These are phyloP conservation scores for Ustilago loliicola DNA, from an alignment of 1,284 basidiomycete genomes.

Conservation along the genomic window DNA sequence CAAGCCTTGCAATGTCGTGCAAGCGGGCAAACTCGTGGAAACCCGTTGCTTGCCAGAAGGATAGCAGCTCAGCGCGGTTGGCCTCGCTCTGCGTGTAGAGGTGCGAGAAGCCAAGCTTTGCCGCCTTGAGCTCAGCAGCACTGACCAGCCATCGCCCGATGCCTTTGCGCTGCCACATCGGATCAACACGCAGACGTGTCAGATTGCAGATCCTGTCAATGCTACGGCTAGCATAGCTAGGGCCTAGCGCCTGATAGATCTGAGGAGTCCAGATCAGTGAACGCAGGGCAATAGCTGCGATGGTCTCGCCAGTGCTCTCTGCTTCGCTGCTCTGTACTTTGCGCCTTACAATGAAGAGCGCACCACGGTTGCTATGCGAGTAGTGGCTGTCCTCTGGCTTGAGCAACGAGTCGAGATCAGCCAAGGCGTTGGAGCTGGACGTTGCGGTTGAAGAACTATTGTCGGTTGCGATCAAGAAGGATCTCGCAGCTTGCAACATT, in stretches of 20 bases:
- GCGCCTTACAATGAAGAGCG: conserved; percentile 34
- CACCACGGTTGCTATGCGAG: conserved; percentile 45
- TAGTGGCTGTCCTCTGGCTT: conserved; percentile 46
- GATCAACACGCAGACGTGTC: conserved; percentile 33
- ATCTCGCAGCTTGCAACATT: conserved; percentile 18
- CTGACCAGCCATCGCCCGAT: conserved; percentile 50
- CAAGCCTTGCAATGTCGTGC: conserved; percentile 32
- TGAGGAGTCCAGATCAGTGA: conserved; percentile 54
- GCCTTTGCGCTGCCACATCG: conserved; percentile 34
- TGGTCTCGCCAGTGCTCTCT: conserved; percentile 7
- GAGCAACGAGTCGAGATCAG: conserved; percentile 40
- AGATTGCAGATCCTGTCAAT: conserved; percentile 51
- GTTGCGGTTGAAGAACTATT: background rate
- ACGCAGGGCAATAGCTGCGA: conserved; percentile 44
- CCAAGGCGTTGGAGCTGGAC: background rate
- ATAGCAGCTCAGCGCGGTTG: conserved; percentile 16
- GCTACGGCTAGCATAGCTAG: conserved; percentile 47
- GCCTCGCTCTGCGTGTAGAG: conserved; percentile 41
- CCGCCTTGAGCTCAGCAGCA: conserved; percentile 42
- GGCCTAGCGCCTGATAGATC: conserved; percentile 48
- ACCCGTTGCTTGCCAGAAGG: conserved; percentile 32
- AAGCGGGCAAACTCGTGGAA: conserved; percentile 40
- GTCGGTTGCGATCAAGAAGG: conserved; percentile 13
- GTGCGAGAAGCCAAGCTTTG: conserved; percentile 43
- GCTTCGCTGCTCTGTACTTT: conserved; percentile 2